Percentiles rank a stretch among this genome's conserved stretches.
Evolutionary conservation across 2,329 filamentous ascomycete genomes (phyloP).

Genomic region (Cercospora berteroae): DNA sequence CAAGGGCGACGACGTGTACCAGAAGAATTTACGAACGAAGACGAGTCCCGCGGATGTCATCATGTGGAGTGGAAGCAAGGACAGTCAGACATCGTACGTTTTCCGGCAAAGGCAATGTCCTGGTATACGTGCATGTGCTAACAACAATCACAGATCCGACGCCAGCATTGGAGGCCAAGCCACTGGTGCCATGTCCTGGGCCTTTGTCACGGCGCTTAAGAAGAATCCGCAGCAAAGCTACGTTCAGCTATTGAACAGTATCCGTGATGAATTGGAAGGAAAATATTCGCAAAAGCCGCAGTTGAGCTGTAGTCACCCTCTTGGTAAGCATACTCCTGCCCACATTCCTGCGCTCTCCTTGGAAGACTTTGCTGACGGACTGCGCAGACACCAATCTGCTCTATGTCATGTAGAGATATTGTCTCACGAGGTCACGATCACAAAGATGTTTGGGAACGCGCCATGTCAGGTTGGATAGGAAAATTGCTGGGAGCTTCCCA

Average conservation of each 20-base stretch:
- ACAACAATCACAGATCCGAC: constrained; percentile 64
- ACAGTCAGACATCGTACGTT: constrained; percentile 86
- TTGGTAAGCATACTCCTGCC: constrained; percentile 64
- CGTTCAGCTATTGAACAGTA: constrained; percentile 90
- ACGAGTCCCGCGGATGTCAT: constrained; percentile 93
- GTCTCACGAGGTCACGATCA: background rate
- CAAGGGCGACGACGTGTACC: constrained; percentile 71
- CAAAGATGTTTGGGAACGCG: background rate
- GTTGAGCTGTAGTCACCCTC: constrained; percentile 89
- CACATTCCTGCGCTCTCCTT: background rate
- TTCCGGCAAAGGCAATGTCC: constrained; percentile 23
- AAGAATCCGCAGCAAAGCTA: constrained; percentile 96
- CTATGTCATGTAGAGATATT: constrained; percentile 44
- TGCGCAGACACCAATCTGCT: constrained; percentile 43
- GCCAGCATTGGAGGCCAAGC: constrained; percentile 84
- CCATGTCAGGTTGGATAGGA: background rate
- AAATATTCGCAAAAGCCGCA: constrained; percentile 96
- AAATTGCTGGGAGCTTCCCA: background rate
- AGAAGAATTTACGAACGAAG: constrained; percentile 81
- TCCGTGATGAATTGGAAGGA: constrained; percentile 79
- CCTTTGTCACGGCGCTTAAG: constrained; percentile 86
- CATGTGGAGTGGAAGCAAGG: constrained; percentile 97
- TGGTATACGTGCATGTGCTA: constrained; percentile 11
- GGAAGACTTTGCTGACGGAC: constrained; percentile 18
- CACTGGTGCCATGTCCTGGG: constrained; percentile 97